Conservation (phyloP, 2,329 filamentous ascomycete species). For the Xylariaceae sp. region DNA sequence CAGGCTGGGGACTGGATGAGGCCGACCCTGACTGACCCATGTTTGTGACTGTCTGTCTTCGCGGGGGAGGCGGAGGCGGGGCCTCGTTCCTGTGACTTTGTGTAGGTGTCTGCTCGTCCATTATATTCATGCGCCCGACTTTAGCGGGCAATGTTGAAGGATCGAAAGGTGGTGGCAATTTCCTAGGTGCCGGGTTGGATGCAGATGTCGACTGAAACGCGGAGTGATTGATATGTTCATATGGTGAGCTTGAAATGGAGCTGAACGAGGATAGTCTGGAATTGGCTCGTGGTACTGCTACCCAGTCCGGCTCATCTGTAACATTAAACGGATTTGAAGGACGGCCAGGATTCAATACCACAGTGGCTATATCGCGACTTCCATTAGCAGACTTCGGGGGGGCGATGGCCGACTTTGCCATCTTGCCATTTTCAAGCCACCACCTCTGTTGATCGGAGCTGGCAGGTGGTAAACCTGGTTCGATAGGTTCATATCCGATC, state of each 20-base stretch:
- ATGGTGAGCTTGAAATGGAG: slow-evolving; percentile 56
- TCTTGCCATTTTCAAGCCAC: slow-evolving; percentile 68
- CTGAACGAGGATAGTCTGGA: slow-evolving; percentile 51
- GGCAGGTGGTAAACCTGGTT: slow-evolving; percentile 67
- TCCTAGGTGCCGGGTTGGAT: slow-evolving; percentile 42
- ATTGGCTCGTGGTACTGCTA: slow-evolving; percentile 54
- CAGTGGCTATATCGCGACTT: slow-evolving; percentile 39
- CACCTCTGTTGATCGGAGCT: slow-evolving; percentile 66
- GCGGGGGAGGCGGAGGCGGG: slow-evolving; percentile 41
- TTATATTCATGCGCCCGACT: slow-evolving; percentile 38
- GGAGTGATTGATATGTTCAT: slow-evolving; percentile 53
- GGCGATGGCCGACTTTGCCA: slow-evolving; percentile 67
- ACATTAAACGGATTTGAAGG: slow-evolving; percentile 77
- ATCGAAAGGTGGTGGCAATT: slow-evolving; percentile 49
- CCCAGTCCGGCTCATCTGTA: slow-evolving; percentile 79
- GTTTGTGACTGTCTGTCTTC: slow-evolving; percentile 22
- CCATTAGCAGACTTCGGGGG: slow-evolving; percentile 52
- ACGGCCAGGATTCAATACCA: slow-evolving; percentile 67
- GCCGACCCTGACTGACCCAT: slow-evolving; percentile 11
- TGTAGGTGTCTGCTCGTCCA: slow-evolving; percentile 32
- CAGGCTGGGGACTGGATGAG: slow-evolving; percentile 33
- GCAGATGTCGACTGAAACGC: slow-evolving; percentile 40
- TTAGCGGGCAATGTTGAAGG: slow-evolving; percentile 41
- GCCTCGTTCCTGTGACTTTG: slow-evolving; percentile 28
- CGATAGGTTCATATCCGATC: slow-evolving; percentile 76